A percentile compares a stretch with the other conserved stretches of the same genome.
Conservation (phyloP, 2,329 filamentous ascomycete species). For the Cercospora sp. region DNA sequence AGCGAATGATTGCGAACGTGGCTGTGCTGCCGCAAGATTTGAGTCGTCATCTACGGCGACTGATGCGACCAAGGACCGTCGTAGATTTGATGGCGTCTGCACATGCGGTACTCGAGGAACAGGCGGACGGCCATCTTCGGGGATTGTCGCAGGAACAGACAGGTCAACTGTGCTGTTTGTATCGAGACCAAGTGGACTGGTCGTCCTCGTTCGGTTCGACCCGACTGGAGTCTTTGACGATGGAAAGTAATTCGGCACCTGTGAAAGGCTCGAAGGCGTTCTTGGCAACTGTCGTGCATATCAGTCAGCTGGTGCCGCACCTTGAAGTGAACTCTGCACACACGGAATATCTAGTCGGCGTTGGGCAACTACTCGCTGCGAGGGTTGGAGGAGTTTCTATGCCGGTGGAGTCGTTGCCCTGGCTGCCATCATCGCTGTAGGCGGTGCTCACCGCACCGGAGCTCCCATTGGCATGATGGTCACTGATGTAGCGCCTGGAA, state of each 20-base stretch:
- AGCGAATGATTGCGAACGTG: conserved; percentile 7
- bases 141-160: conserved; percentile 16
- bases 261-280: conserved; percentile 18
- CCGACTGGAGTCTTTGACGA: conserved; percentile 11
- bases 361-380: conserved; percentile 15
- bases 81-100: not conserved
- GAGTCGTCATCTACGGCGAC: not conserved
- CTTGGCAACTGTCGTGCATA: conserved; percentile 13
- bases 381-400: conserved; percentile 17
- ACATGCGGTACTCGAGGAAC: conserved; percentile 2
- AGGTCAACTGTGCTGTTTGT: conserved; percentile 14
- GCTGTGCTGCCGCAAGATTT: not conserved
- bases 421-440: conserved; percentile 20
- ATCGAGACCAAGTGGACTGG: conserved; percentile 16
- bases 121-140: conserved; percentile 16
- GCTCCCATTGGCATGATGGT: conserved; percentile 15
- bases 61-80: not conserved
- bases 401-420: conserved; percentile 9
- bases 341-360: conserved; percentile 16
- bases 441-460: conserved; percentile 18
- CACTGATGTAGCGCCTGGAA: conserved; percentile 15
- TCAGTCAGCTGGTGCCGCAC: not conserved
- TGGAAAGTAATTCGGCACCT: conserved; percentile 15
- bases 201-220: conserved; percentile 14
- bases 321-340: not conserved